Conservation (phyloP, 495 filamentous ascomycete species). For the Podospora pseudocomata region DNA sequence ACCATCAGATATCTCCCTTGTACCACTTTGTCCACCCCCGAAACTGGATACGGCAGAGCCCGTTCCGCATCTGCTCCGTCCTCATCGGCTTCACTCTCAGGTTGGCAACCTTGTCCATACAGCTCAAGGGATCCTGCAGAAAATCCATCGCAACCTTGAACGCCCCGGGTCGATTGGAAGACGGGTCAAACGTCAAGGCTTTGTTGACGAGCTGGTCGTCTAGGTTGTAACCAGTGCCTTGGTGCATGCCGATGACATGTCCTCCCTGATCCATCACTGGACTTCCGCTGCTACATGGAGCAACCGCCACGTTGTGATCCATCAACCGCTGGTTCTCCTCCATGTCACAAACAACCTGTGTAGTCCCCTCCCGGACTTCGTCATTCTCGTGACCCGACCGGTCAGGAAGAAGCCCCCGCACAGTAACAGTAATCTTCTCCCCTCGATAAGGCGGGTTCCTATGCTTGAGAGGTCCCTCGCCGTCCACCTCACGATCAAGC, state of each 20-base stretch:
- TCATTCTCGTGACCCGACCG: too few species aligned
- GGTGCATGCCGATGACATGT: neutral
- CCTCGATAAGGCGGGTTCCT: too few species aligned
- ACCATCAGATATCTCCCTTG: neutral
- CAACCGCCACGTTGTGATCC: neutral
- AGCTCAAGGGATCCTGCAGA: neutral
- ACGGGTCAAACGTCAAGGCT: too few species aligned
- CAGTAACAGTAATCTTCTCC: too few species aligned
- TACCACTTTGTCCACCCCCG: neutral
- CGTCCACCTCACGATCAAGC: too few species aligned
- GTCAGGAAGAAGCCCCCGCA: too few species aligned
- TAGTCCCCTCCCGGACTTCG: too few species aligned
- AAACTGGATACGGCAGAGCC: neutral
- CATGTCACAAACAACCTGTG: too few species aligned
- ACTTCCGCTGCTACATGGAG: neutral
- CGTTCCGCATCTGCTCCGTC: neutral
- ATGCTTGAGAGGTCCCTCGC: too few species aligned
- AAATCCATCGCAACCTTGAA: neutral
- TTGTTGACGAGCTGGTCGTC: neutral
- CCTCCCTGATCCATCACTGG: neutral
- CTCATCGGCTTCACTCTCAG: neutral
- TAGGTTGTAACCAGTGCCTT: neutral
- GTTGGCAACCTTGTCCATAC: neutral
- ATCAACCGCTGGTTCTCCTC: too few species aligned
- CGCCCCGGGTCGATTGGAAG: too few species aligned